Evolutionary conservation across 148 eudicot species (phyloP).

Genomic region (Chenopodium quinoa): DNA sequence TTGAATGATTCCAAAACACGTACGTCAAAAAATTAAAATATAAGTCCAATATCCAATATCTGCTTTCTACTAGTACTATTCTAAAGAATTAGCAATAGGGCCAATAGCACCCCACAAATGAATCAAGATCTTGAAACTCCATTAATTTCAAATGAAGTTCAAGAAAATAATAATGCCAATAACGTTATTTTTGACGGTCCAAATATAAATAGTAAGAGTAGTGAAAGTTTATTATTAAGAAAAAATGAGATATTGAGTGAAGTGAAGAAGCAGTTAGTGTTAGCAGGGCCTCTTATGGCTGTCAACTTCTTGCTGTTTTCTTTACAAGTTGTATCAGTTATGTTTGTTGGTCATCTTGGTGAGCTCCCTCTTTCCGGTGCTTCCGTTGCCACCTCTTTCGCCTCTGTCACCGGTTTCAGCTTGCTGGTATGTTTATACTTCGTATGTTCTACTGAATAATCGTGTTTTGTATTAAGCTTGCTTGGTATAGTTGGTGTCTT

Average conservation of each 20-base stretch:
- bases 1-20: no score
- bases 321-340: conserved; percentile 32
- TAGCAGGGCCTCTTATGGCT: conserved; percentile 34
- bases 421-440: conserved; percentile 25
- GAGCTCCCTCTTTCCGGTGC: conserved; percentile 34
- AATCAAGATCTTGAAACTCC: not conserved
- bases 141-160: no score
- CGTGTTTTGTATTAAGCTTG: no score
- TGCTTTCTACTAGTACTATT: no score
- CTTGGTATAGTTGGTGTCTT: no score
- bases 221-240: not conserved
- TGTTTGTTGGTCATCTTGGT: conserved; percentile 40
- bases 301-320: conserved; percentile 27
- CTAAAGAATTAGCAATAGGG: not conserved
- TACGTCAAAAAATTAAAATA: no score
- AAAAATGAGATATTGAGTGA: conserved; percentile 10
- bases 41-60: no score
- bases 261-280: conserved; percentile 28
- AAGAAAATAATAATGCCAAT: not conserved
- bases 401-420: conserved; percentile 32
- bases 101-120: no score
- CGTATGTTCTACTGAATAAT: no score
- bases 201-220: no score
- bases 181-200: not conserved
- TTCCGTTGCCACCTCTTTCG: conserved; percentile 39